phyloP scores from a whole-genome alignment of 768 basidiomycete genomes.

The Galerina sulciceps region DNA sequence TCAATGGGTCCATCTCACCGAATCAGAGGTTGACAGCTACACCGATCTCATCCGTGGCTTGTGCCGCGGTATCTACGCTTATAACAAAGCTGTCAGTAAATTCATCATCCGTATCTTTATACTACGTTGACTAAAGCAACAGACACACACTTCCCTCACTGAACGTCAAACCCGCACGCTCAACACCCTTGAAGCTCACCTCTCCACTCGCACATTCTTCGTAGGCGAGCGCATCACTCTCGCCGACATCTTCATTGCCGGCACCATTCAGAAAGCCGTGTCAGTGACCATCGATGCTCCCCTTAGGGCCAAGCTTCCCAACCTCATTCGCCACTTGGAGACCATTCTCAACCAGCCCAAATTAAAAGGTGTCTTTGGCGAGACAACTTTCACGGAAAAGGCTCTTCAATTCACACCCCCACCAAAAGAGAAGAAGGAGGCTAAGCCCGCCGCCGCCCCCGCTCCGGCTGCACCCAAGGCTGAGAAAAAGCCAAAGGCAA shows the following conservation, averaged over 20 bases:
- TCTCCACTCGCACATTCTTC: conserved; percentile 83
- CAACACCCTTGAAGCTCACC: conserved; percentile 71
- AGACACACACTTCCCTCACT: conserved; percentile 62
- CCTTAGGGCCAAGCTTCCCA: conserved; percentile 68
- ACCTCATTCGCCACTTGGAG: conserved; percentile 83
- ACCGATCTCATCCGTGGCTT: conserved; percentile 44
- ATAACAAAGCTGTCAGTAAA: conserved; percentile 80
- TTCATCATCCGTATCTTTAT: neutral
- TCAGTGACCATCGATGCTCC: conserved; percentile 65
- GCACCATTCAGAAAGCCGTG: conserved; percentile 58
- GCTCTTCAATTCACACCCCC: conserved; percentile 73
- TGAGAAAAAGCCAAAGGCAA: conserved; percentile 67
- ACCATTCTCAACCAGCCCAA: conserved; percentile 87
- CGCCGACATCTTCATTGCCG: conserved; percentile 80
- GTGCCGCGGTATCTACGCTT: conserved; percentile 59
- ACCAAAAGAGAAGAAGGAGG: conserved; percentile 77
- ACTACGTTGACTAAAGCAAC: conserved; percentile 3
- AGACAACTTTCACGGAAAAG: conserved; percentile 68
- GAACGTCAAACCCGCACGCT: conserved; percentile 65
- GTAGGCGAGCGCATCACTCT: conserved; percentile 94
- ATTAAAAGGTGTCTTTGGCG: conserved; percentile 69
- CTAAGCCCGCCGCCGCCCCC: conserved; percentile 44
- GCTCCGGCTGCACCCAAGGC: conserved; percentile 53
- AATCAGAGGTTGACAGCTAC: conserved; percentile 59
- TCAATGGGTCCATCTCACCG: conserved; percentile 83